These are phyloP conservation scores for Trichoderma orchidacearum DNA, from an alignment of 495 filamentous ascomycete species.

Conservation along the genomic window DNA sequence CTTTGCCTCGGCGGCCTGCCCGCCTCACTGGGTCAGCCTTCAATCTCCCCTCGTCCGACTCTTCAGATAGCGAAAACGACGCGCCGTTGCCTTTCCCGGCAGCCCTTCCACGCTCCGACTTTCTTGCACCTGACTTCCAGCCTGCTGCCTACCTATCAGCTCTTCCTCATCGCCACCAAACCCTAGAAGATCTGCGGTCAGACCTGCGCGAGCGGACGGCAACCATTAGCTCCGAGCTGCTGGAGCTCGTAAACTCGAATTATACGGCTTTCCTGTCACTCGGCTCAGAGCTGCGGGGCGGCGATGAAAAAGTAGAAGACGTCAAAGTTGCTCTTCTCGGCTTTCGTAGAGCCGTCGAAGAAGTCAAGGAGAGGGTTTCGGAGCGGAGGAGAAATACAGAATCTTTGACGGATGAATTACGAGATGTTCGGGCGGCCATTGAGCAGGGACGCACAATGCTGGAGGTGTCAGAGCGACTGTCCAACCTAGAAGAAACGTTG, in stretches of 20 bases:
- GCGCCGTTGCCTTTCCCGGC: constrained; percentile 69
- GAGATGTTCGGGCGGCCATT: constrained; percentile 21
- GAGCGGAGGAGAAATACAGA: constrained; percentile 30
- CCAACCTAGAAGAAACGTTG: constrained; percentile 62
- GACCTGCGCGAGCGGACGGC: constrained; percentile 69
- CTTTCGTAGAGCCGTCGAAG: constrained; percentile 64
- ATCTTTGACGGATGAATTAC: constrained; percentile 25
- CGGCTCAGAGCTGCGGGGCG: constrained; percentile 68
- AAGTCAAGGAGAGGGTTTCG: constrained; percentile 33
- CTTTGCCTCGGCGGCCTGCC: constrained; percentile 12
- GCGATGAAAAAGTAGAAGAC: constrained; percentile 85
- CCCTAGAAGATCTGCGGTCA: constrained; percentile 79
- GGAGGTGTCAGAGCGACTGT: constrained; percentile 54
- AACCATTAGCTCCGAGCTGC: constrained; percentile 64
- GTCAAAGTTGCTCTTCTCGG: constrained; percentile 76
- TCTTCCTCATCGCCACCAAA: constrained; percentile 78
- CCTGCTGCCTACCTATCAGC: constrained; percentile 73
- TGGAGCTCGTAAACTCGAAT: constrained; percentile 88
- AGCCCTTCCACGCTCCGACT: constrained; percentile 64
- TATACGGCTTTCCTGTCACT: constrained; percentile 81
- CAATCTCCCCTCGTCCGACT: constrained; percentile 15
- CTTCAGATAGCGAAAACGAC: constrained; percentile 34
- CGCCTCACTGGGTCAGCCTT: constrained; percentile 5
- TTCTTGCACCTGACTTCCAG: constrained; percentile 66
- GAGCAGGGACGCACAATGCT: constrained; percentile 52